Percentiles rank a stretch among this genome's conserved stretches.
phyloP scores from a whole-genome alignment of 2,329 filamentous ascomycete genomes.

The Trichophyton verrucosum region DNA sequence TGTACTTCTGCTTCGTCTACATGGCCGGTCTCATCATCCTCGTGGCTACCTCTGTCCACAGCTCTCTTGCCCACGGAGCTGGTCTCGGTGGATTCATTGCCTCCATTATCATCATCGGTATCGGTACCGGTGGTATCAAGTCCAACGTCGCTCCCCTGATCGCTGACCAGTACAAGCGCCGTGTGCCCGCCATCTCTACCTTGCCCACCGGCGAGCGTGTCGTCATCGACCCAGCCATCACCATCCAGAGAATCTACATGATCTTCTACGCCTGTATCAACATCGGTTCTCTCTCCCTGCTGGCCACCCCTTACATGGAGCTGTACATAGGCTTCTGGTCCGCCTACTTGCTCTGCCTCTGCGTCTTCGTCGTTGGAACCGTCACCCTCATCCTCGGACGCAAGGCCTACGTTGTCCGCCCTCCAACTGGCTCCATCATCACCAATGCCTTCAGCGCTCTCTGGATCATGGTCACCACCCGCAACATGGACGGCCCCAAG shows the following conservation, averaged over 20 bases:
- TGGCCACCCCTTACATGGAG: slow-evolving; percentile 58
- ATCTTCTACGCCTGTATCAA: slow-evolving; percentile 67
- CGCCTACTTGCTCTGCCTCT: slow-evolving; percentile 50
- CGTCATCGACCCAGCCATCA: slow-evolving; percentile 54
- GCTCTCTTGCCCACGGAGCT: slow-evolving; percentile 37
- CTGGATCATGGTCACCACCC: slow-evolving; percentile 41
- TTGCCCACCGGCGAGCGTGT: slow-evolving; percentile 41
- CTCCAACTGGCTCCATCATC: slow-evolving; percentile 51
- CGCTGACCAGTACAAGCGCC: slow-evolving; percentile 53
- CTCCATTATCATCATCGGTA: slow-evolving; percentile 49
- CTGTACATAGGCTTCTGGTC: slow-evolving; percentile 54
- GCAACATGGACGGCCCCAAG: slow-evolving; percentile 52
- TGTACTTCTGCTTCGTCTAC: slow-evolving; percentile 46
- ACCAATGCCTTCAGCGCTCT: slow-evolving; percentile 53
- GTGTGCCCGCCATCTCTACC: slow-evolving; percentile 39
- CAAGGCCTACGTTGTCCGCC: slow-evolving; percentile 36
- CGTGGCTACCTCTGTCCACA: slow-evolving; percentile 43
- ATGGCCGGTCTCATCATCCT: slow-evolving; percentile 45
- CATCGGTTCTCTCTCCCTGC: slow-evolving; percentile 54
- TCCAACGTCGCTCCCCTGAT: slow-evolving; percentile 50
- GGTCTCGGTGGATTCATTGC: slow-evolving; percentile 45
- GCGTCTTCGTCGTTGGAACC: slow-evolving; percentile 52
- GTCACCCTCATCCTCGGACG: slow-evolving; percentile 39
- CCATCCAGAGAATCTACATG: slow-evolving; percentile 58
- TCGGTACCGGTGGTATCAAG: slow-evolving; percentile 58